These are phyloP conservation scores for Stereocaulon alpinum DNA, from an alignment of 495 filamentous ascomycete species.

Conservation along the genomic window DNA sequence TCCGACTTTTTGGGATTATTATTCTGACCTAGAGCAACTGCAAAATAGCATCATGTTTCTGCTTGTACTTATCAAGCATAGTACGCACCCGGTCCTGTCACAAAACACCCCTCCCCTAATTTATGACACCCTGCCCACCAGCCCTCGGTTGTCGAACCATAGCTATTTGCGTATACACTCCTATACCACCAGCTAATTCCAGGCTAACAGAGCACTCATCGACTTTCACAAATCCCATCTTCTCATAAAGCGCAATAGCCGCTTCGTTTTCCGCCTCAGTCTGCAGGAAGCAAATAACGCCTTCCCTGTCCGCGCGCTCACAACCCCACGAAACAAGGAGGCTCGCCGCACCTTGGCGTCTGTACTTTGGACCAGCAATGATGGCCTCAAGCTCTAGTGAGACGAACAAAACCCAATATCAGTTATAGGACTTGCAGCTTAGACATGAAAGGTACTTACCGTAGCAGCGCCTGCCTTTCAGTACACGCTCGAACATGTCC, in stretches of 20 bases:
- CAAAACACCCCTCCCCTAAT: not conserved
- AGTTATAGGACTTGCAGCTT: too few species aligned
- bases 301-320: slow-evolving; percentile 30
- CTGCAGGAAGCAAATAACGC: slow-evolving; percentile 27
- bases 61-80: too few species aligned
- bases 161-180: slow-evolving; percentile 3
- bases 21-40: too few species aligned
- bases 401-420: too few species aligned
- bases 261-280: slow-evolving; percentile 24
- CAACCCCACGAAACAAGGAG: slow-evolving; percentile 43
- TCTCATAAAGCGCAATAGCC: slow-evolving; percentile 23
- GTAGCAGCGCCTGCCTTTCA: too few species aligned
- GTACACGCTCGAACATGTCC: too few species aligned
- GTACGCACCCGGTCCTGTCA: too few species aligned
- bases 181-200: not conserved
- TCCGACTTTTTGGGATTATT: too few species aligned
- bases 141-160: slow-evolving; percentile 6
- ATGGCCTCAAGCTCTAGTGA: slow-evolving; percentile 38
- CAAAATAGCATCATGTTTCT: too few species aligned
- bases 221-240: slow-evolving; percentile 28
- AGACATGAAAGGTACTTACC: too few species aligned
- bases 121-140: not conserved
- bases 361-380: slow-evolving; percentile 38
- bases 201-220: not conserved
- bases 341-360: slow-evolving; percentile 38